A percentile compares a stretch with the other conserved stretches of the same genome.
Conservation (phyloP, 2,329 filamentous ascomycete genomes). For the Fusarium circinatum region DNA sequence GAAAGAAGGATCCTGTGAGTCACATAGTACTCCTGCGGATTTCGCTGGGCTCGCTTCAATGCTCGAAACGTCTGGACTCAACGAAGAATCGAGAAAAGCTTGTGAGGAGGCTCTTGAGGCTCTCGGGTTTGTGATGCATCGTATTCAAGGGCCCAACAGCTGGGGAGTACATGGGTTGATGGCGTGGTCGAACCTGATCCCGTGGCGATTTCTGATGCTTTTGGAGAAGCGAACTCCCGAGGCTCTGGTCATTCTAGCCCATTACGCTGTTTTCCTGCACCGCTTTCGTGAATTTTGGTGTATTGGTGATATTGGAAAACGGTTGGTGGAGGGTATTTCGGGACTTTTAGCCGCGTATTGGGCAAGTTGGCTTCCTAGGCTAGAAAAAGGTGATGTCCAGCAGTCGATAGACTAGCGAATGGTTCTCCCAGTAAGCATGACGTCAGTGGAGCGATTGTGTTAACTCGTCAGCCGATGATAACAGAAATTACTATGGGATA, state of each 20-base stretch:
- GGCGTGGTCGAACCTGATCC: background rate
- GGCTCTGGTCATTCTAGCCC: conserved; percentile 17
- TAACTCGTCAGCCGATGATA: too few species aligned
- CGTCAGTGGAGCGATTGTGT: too few species aligned
- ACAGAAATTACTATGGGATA: too few species aligned
- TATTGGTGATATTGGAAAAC: background rate
- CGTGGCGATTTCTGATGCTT: background rate
- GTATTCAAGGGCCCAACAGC: background rate
- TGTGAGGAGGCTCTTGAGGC: background rate
- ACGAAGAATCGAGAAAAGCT: background rate
- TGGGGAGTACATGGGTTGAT: conserved; percentile 6
- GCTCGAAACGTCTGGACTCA: conserved; percentile 5
- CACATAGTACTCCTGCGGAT: background rate
- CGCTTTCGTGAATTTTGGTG: conserved; percentile 7
- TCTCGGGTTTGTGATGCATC: background rate
- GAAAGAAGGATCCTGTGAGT: background rate
- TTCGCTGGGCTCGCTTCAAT: background rate
- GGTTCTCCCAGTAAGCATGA: too few species aligned
- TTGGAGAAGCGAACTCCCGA: conserved; percentile 18
- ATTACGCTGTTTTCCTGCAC: conserved; percentile 5
- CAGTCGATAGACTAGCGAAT: too few species aligned
- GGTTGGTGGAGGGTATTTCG: background rate
- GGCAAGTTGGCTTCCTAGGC: background rate
- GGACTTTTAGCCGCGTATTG: background rate
- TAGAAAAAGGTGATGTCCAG: rapidly evolving